phyloP scores from a whole-genome alignment of 78 protist species.

The Speleostelium caveatum region DNA sequence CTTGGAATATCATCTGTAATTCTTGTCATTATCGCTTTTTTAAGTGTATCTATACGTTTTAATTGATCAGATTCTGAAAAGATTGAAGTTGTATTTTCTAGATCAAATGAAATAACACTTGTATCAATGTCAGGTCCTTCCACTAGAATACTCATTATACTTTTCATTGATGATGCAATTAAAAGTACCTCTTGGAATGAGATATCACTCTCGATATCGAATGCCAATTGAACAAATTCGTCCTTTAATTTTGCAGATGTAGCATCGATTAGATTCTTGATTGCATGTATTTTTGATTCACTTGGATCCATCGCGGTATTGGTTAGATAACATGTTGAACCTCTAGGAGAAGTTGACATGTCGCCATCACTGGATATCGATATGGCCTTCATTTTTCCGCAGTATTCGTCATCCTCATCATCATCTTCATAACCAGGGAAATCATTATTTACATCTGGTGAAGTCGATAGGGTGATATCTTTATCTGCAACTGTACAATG shows the following conservation, averaged over 20 bases:
- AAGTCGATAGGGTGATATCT: not conserved
- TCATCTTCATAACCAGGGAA: not conserved
- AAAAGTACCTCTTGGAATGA: slow-evolving; percentile 35
- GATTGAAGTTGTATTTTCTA: not conserved
- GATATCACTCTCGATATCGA: slow-evolving; percentile 8
- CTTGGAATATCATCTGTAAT: slow-evolving; percentile 8
- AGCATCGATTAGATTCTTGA: slow-evolving; percentile 14
- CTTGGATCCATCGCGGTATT: not conserved
- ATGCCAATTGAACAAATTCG: slow-evolving; percentile 13
- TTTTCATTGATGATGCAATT: slow-evolving; percentile 33
- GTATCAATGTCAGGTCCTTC: slow-evolving; percentile 43
- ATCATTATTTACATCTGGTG: not conserved
- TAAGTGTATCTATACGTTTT: slow-evolving; percentile 10
- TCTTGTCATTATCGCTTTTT: slow-evolving; percentile 14
- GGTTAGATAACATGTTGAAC: not conserved
- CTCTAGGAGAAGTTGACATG: not conserved
- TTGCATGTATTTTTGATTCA: slow-evolving; percentile 20
- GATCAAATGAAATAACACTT: slow-evolving; percentile 11
- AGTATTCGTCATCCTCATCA: not conserved
- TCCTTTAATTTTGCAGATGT: not conserved
- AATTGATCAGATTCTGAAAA: not conserved
- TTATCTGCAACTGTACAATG: not conserved
- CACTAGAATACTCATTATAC: slow-evolving; percentile 11
- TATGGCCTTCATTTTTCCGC: not conserved
- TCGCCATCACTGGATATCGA: not conserved